Evolutionary conservation across 495 filamentous ascomycete species (phyloP).

Genomic region (Tuber indicum): DNA sequence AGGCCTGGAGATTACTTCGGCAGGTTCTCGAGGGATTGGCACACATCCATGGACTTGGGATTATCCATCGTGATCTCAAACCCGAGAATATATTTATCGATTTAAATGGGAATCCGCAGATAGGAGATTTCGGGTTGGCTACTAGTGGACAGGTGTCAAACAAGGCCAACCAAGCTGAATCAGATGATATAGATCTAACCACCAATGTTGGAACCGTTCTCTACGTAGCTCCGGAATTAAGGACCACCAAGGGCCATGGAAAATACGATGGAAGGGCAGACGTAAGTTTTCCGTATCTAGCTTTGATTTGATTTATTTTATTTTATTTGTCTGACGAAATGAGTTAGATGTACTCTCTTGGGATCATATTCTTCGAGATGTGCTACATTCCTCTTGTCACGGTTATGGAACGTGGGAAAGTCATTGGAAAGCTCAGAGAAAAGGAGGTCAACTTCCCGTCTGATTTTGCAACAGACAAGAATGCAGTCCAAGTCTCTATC

Average conservation of each 20-base stretch:
- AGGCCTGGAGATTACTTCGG: conserved; percentile 82
- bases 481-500: conserved; percentile 64
- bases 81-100: conserved; percentile 98
- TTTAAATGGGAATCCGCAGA: conserved; percentile 76
- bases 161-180: conserved; percentile 44
- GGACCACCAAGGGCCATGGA: conserved; percentile 58
- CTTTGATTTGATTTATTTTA: conserved; percentile 4
- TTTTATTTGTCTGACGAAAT: conserved; percentile 28
- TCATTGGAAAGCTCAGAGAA: conserved; percentile 63
- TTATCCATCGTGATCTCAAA: conserved; percentile 96
- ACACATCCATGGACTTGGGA: conserved; percentile 84
- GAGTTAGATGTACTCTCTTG: conserved; percentile 82
- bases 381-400: conserved; percentile 65
- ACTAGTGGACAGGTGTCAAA: conserved; percentile 62
- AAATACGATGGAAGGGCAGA: conserved; percentile 91
- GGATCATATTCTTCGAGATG: conserved; percentile 99
- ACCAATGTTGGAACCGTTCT: conserved; percentile 89
- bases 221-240: conserved; percentile 90
- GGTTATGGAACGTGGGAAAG: conserved; percentile 80
- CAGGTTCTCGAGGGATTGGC: conserved; percentile 85
- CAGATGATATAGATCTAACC: conserved; percentile 49
- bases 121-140: conserved; percentile 93
- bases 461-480: conserved; percentile 70
- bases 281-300: conserved; percentile 48
- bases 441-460: conserved; percentile 61